Evolutionary conservation across 1,284 basidiomycete species (phyloP).

Genomic region (Ceratorhiza oryzae-sativae): DNA sequence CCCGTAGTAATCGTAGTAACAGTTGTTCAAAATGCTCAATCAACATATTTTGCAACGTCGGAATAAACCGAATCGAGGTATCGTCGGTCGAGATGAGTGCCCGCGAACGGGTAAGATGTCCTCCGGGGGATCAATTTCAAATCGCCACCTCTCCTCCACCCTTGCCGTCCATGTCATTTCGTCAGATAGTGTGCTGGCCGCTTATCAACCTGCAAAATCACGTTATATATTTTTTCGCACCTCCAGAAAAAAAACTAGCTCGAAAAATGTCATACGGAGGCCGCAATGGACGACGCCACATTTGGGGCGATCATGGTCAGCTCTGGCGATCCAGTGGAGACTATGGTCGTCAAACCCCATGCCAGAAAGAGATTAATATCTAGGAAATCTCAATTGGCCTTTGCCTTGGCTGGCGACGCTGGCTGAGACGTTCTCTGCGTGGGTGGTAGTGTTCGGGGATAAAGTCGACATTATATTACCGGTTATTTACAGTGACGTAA

Average conservation of each 20-base stretch:
- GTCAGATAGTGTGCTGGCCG: not conserved
- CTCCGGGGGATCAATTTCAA: not conserved
- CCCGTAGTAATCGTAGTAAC: not conserved
- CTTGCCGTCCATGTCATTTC: not conserved
- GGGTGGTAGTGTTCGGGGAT: not conserved
- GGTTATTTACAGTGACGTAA: conserved; percentile 2
- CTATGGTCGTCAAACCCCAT: not conserved
- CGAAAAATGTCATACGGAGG: not conserved
- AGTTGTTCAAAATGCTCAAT: not conserved
- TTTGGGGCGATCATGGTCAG: not conserved
- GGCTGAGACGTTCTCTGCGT: no score
- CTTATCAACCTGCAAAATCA: no score
- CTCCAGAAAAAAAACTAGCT: not conserved
- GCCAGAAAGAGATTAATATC: not conserved
- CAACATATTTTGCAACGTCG: not conserved
- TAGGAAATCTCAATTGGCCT: not conserved
- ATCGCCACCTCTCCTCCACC: not conserved
- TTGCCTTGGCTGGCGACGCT: not conserved
- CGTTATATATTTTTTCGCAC: not conserved
- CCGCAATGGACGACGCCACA: not conserved
- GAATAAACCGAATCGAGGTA: not conserved
- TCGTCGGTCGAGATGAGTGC: no score
- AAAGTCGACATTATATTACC: not conserved
- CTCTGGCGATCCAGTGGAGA: not conserved
- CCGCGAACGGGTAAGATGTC: not conserved